These are phyloP conservation scores for Neurospora sp. DNA, from an alignment of 495 filamentous ascomycete genomes.

Conservation along the genomic window DNA sequence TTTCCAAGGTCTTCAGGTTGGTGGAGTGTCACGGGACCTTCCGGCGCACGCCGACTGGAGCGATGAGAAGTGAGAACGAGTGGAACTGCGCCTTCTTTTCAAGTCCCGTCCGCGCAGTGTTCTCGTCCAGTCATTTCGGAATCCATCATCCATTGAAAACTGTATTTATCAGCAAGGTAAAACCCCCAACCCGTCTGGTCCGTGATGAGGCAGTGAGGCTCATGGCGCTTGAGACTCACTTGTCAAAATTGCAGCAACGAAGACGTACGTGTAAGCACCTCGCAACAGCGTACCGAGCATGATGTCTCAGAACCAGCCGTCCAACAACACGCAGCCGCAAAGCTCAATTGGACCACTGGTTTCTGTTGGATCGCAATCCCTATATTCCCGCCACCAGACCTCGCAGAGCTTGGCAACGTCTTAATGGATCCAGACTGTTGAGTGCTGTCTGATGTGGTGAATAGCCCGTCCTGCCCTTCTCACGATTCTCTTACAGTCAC, in stretches of 20 bases:
- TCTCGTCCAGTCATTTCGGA: background rate
- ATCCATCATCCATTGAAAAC: background rate
- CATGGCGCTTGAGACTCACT: background rate
- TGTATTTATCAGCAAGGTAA: background rate
- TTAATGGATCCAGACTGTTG: background rate
- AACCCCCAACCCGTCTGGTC: background rate
- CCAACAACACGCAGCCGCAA: background rate
- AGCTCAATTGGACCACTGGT: background rate
- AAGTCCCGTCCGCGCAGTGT: background rate
- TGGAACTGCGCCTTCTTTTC: background rate
- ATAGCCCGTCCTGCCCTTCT: background rate
- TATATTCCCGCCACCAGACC: background rate
- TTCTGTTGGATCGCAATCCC: background rate
- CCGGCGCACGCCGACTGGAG: conserved; percentile 2
- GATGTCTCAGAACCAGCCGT: background rate
- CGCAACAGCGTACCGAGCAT: background rate
- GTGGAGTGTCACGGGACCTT: conserved; percentile 7
- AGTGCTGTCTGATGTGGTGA: background rate
- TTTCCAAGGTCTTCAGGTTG: background rate
- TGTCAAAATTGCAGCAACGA: background rate
- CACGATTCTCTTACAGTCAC: background rate
- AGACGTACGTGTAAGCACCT: background rate
- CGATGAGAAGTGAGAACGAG: background rate
- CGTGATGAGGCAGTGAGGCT: background rate
- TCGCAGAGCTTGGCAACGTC: background rate